phyloP scores from a whole-genome alignment of 306 rosid species.

The Dryas drummondii region DNA sequence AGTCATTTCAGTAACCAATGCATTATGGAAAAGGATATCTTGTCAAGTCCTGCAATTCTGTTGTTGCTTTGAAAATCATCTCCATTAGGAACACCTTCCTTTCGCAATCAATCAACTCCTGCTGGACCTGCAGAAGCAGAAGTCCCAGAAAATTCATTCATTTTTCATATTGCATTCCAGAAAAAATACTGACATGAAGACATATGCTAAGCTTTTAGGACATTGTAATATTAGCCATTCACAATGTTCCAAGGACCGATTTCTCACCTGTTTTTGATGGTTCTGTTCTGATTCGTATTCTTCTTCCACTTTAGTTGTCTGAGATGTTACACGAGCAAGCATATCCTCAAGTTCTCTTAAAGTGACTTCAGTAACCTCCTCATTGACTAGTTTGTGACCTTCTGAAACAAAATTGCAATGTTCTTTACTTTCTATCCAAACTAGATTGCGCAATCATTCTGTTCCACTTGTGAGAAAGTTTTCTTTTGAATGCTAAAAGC shows the following conservation, averaged over 20 bases:
- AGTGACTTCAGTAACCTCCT: constrained; percentile 38
- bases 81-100: constrained; percentile 55
- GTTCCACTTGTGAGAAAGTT: not conserved
- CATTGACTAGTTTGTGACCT: constrained; percentile 20
- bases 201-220: constrained; percentile 14
- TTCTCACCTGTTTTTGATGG: constrained; percentile 48
- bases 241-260: constrained; percentile 5
- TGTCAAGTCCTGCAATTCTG: constrained; percentile 48
- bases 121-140: constrained; percentile 61
- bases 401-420: constrained; percentile 38
- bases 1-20: not conserved
- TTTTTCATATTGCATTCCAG: constrained; percentile 6
- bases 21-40: constrained; percentile 60
- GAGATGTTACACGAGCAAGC: constrained; percentile 42
- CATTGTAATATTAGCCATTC: constrained; percentile 2
- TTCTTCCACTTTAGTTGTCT: constrained; percentile 49
- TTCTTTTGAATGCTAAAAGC: not conserved
- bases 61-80: constrained; percentile 41
- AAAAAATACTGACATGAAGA: not conserved
- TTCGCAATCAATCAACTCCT: constrained; percentile 45
- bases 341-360: constrained; percentile 43
- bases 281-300: constrained; percentile 48
- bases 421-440: constrained; percentile 22
- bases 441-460: not conserved
- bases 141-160: constrained; percentile 12